Conservation (phyloP, 305 asterid species). For the Solanum aculeatissimum region DNA sequence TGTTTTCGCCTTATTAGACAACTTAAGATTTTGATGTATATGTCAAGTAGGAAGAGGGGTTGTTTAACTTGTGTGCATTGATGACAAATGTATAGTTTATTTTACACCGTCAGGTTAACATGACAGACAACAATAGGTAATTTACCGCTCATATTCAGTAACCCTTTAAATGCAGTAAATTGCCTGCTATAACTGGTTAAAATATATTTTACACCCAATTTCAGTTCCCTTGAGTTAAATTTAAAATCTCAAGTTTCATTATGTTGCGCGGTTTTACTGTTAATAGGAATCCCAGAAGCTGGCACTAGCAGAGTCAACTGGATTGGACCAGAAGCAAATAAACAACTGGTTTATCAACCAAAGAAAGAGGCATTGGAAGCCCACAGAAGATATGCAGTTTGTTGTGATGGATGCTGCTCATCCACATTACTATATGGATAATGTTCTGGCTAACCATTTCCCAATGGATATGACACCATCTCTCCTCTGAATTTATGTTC, state of each 20-base stretch:
- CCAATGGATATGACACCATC: slow-evolving; percentile 33
- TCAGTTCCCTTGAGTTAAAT: neutral
- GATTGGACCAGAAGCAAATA: slow-evolving; percentile 56
- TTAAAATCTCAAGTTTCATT: neutral
- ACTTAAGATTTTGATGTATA: neutral
- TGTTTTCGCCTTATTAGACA: neutral
- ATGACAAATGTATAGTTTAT: neutral
- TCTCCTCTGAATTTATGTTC: slow-evolving; percentile 7
- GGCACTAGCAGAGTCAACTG: slow-evolving; percentile 81
- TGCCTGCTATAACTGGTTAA: neutral
- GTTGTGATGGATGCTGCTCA: slow-evolving; percentile 87
- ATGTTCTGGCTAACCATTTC: slow-evolving; percentile 20
- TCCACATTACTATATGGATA: slow-evolving; percentile 58
- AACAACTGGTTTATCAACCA: slow-evolving; percentile 59
- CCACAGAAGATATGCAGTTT: slow-evolving; percentile 87
- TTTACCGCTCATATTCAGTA: neutral
- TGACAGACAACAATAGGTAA: neutral
- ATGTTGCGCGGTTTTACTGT: neutral
- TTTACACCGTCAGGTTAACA: neutral
- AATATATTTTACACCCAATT: neutral
- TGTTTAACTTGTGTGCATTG: neutral
- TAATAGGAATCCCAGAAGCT: slow-evolving; percentile 83
- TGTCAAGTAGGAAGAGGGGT: neutral
- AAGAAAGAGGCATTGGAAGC: slow-evolving; percentile 80
- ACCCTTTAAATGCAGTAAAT: neutral